Evolutionary conservation across 2,329 filamentous ascomycete species (phyloP).

Genomic region (Cephalotrichum gorgonifer): DNA sequence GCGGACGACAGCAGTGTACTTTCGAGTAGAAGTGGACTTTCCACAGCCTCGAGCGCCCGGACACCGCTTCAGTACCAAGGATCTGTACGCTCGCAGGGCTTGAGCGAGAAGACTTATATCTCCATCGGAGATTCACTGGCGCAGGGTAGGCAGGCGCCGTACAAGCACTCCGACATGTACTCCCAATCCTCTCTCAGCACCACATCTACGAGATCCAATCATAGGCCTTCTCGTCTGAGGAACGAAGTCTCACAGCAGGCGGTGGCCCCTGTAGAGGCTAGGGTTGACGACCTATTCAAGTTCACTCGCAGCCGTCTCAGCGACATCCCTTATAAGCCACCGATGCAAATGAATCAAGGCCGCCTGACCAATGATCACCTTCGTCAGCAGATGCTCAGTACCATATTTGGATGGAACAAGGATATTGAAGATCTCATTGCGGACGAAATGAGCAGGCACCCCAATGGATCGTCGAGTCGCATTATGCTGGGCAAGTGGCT

Average conservation of each 20-base stretch:
- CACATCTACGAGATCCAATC: constrained; percentile 33
- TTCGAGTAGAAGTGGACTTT: constrained; percentile 53
- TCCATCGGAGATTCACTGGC: constrained; percentile 49
- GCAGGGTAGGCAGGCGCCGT: constrained; percentile 26
- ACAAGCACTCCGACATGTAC: constrained; percentile 35
- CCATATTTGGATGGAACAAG: constrained; percentile 91
- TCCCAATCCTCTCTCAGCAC: constrained; percentile 44
- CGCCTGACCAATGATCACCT: constrained; percentile 68
- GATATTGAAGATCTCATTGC: constrained; percentile 72
- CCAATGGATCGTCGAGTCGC: constrained; percentile 61
- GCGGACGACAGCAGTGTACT: constrained; percentile 41
- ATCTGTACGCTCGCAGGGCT: constrained; percentile 41
- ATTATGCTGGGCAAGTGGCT: constrained; percentile 90
- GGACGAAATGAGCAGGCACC: constrained; percentile 73
- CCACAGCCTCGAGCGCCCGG: constrained; percentile 39
- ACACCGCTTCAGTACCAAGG: constrained; percentile 37
- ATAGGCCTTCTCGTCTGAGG: constrained; percentile 58
- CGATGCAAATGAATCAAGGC: constrained; percentile 44
- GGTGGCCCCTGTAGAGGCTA: constrained; percentile 7
- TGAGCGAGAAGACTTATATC: constrained; percentile 58
- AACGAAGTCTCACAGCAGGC: constrained; percentile 75
- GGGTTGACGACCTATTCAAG: constrained; percentile 72
- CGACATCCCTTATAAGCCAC: constrained; percentile 72
- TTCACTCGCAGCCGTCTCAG: constrained; percentile 71
- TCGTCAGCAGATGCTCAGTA: constrained; percentile 79